These are phyloP conservation scores for Fusarium pininemorale DNA, from an alignment of 2,329 filamentous ascomycete genomes.

Conservation along the genomic window DNA sequence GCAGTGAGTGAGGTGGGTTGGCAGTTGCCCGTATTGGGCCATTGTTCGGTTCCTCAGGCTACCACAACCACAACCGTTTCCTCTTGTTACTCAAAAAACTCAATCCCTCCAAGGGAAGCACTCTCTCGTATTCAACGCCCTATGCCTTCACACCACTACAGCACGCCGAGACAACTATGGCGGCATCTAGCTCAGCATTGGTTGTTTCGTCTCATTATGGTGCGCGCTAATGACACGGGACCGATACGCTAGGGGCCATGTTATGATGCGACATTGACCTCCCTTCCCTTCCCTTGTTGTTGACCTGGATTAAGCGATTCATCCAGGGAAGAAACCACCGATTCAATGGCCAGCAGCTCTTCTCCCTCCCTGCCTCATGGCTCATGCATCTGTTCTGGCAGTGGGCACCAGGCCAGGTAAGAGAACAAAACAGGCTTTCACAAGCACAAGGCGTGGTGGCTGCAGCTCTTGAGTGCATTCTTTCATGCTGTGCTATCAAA, in stretches of 20 bases:
- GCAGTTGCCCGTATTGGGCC: not conserved
- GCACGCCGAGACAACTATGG: conserved; percentile 18
- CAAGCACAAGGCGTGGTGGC: conserved; percentile 29
- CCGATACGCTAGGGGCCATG: conserved; percentile 26
- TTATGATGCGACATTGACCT: not conserved
- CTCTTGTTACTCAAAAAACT: not conserved
- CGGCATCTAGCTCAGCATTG: conserved; percentile 23
- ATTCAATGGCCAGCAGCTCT: not conserved
- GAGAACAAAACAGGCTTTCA: conserved; percentile 34
- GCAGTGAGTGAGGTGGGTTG: not conserved
- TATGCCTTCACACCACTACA: conserved; percentile 25
- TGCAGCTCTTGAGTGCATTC: conserved; percentile 29
- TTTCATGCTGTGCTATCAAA: conserved; percentile 29
- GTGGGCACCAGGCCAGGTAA: not conserved
- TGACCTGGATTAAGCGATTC: not conserved
- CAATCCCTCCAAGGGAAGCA: conserved; percentile 24
- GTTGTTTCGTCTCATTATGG: conserved; percentile 17
- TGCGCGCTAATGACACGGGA: conserved; percentile 28
- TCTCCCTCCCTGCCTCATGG: not conserved
- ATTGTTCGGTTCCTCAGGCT: conserved; percentile 18
- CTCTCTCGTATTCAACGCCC: conserved; percentile 41
- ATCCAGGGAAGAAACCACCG: conserved; percentile 18
- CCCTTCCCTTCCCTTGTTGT: conserved; percentile 25
- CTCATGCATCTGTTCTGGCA: not conserved
- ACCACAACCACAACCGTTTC: not conserved